These are phyloP conservation scores for Mayamaea pseudoterrestris DNA, from an alignment of 108 stramenopile genomes.

Conservation along the genomic window DNA sequence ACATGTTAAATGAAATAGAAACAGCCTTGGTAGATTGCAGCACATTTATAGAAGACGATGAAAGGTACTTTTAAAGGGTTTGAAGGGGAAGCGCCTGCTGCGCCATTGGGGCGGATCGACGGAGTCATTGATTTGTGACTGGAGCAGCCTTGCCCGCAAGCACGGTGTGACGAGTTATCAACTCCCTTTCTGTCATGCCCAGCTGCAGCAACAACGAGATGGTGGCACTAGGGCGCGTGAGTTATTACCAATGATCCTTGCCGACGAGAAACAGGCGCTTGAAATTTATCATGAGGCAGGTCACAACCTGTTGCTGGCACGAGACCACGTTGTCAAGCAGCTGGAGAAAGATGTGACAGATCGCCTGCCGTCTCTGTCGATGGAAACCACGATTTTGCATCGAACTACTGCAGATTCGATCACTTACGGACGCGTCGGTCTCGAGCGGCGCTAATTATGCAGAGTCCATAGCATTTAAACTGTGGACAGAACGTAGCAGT, in stretches of 20 bases:
- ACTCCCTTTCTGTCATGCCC: constrained; percentile 47
- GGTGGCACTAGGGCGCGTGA: constrained; percentile 48
- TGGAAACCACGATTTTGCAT: constrained; percentile 24
- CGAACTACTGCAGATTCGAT: too few relatives aligned
- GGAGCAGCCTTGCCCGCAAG: constrained; percentile 68
- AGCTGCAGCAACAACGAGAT: constrained; percentile 52
- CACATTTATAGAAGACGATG: constrained; percentile 37
- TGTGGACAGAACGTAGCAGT: too few relatives aligned
- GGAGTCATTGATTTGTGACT: constrained; percentile 49
- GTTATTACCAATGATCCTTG: constrained; percentile 40
- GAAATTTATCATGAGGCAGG: constrained; percentile 27
- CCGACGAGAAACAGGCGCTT: constrained; percentile 34
- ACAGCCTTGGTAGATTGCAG: constrained; percentile 38
- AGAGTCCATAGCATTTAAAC: too few relatives aligned
- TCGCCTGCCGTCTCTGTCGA: constrained; percentile 48
- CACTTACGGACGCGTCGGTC: too few relatives aligned
- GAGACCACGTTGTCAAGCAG: constrained; percentile 22
- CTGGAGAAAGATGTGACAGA: constrained; percentile 43
- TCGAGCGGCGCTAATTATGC: too few relatives aligned
- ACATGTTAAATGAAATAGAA: constrained; percentile 57
- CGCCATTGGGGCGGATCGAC: too few relatives aligned
- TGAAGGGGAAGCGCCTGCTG: too few relatives aligned
- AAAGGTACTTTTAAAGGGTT: too few relatives aligned
- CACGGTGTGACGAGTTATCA: constrained; percentile 52
- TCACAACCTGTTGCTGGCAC: constrained; percentile 25